Conservation (phyloP, 208 protist genomes). For the Herpetomonas tarakana region DNA sequence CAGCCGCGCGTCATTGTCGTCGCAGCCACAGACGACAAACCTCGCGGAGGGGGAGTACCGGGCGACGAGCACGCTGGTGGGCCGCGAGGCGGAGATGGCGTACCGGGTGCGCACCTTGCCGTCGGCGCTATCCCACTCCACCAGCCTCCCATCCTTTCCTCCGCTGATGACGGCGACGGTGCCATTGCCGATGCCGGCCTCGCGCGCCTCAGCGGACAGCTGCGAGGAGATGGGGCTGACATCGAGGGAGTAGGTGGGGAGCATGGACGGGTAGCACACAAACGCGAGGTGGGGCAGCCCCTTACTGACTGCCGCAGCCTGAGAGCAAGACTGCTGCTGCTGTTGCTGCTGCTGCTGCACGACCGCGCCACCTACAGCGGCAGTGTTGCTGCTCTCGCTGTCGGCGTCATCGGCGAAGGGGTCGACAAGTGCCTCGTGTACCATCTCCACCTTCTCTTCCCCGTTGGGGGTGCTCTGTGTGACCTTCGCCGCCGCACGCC, state of each 20-base stretch:
- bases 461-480: slow-evolving; percentile 26
- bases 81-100: slow-evolving; percentile 1
- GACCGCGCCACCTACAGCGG: slow-evolving; percentile 7
- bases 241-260: background rate
- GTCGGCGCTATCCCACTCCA: slow-evolving; percentile 28
- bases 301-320: background rate
- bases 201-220: background rate
- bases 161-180: slow-evolving; percentile 4
- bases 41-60: slow-evolving; percentile 13
- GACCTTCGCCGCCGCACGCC: slow-evolving; percentile 35
- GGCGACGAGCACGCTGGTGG: slow-evolving; percentile 16
- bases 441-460: slow-evolving; percentile 18
- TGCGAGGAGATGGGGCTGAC: background rate
- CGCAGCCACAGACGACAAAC: slow-evolving; percentile 20
- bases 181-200: background rate
- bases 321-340: too few relatives aligned
- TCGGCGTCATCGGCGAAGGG: slow-evolving; percentile 35
- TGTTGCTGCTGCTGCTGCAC: background rate
- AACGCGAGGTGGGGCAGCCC: background rate
- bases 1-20: slow-evolving; percentile 17
- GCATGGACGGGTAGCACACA: background rate
- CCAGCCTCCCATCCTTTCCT: slow-evolving; percentile 11
- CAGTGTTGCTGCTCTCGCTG: slow-evolving; percentile 1
- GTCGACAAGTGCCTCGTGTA: slow-evolving; percentile 18
- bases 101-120: slow-evolving; percentile 14